phyloP scores from a whole-genome alignment of 2,329 filamentous ascomycete species.

The Passalora sequoiae region DNA sequence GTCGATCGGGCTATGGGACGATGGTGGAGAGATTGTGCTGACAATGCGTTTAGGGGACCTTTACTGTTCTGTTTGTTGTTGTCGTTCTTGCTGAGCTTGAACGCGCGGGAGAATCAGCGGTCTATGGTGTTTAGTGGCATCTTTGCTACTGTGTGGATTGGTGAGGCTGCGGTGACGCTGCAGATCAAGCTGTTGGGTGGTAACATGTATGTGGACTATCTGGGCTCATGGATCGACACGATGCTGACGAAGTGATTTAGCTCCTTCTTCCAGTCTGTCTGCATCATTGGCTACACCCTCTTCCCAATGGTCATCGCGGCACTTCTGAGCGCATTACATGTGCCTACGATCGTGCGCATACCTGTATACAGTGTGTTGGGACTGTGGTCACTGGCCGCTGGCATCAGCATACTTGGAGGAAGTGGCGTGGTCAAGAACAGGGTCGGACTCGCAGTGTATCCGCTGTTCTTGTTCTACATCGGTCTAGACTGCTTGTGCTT shows the following conservation, averaged over 20 bases:
- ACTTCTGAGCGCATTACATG: conserved; percentile 73
- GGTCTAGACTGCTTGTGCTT: conserved; percentile 92
- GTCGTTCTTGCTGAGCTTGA: conserved; percentile 79
- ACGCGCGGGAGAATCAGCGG: conserved; percentile 72
- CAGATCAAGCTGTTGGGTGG: conserved; percentile 96
- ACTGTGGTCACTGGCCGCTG: conserved; percentile 88
- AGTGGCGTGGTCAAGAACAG: conserved; percentile 94
- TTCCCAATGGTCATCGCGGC: conserved; percentile 94
- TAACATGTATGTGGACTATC: conserved; percentile 70
- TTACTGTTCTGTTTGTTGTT: conserved; percentile 88
- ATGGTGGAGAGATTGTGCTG: conserved; percentile 11
- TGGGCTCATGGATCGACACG: background rate
- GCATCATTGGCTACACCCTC: conserved; percentile 96
- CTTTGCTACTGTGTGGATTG: conserved; percentile 95
- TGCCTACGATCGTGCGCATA: conserved; percentile 76
- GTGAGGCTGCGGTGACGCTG: conserved; percentile 91
- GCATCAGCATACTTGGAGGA: conserved; percentile 90
- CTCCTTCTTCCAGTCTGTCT: conserved; percentile 95
- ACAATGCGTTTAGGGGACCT: conserved; percentile 62
- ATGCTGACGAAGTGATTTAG: conserved; percentile 50
- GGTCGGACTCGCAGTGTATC: conserved; percentile 89
- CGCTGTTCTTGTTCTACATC: conserved; percentile 90
- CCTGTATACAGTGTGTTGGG: conserved; percentile 87
- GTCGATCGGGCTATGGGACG: conserved; percentile 1
- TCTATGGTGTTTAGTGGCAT: conserved; percentile 91